Conservation (phyloP, 2,329 filamentous ascomycete genomes). For the Exophiala aquamarina region DNA sequence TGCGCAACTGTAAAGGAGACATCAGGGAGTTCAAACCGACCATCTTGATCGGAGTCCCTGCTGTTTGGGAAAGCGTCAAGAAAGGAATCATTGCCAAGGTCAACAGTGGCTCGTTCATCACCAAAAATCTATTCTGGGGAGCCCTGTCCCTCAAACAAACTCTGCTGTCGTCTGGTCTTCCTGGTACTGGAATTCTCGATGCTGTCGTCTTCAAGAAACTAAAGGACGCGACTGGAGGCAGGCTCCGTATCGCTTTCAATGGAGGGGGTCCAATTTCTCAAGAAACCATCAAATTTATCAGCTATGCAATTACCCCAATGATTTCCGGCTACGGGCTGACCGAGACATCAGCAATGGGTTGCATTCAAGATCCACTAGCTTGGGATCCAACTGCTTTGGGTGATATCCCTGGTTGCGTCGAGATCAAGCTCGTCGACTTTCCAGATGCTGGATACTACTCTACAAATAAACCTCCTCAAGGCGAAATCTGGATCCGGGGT, state of each 20-base stretch:
- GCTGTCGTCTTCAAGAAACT: slow-evolving; percentile 87
- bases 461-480: slow-evolving; percentile 75
- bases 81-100: slow-evolving; percentile 88
- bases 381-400: slow-evolving; percentile 79
- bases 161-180: slow-evolving; percentile 54
- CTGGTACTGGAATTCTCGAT: slow-evolving; percentile 70
- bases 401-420: slow-evolving; percentile 72
- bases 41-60: slow-evolving; percentile 89
- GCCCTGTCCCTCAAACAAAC: slow-evolving; percentile 62
- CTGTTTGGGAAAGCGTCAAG: slow-evolving; percentile 95
- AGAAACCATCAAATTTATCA: slow-evolving; percentile 87
- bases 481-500: slow-evolving; percentile 89
- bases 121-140: slow-evolving; percentile 76
- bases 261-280: slow-evolving; percentile 88
- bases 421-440: slow-evolving; percentile 90
- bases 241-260: slow-evolving; percentile 87
- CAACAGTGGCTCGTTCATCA: slow-evolving; percentile 66
- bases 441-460: slow-evolving; percentile 83
- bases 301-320: slow-evolving; percentile 91
- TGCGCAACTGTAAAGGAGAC: slow-evolving; percentile 88
- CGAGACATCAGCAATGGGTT: slow-evolving; percentile 73
- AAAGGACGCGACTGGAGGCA: slow-evolving; percentile 83
- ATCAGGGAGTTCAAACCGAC: slow-evolving; percentile 90
- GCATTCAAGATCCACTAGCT: slow-evolving; percentile 68
- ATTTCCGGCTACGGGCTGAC: slow-evolving; percentile 91